Evolutionary conservation across 2,329 filamentous ascomycete species (phyloP), one percentile per base, ranked within the genome.

Genomic region (Chaetothyriales sp.): DNA sequence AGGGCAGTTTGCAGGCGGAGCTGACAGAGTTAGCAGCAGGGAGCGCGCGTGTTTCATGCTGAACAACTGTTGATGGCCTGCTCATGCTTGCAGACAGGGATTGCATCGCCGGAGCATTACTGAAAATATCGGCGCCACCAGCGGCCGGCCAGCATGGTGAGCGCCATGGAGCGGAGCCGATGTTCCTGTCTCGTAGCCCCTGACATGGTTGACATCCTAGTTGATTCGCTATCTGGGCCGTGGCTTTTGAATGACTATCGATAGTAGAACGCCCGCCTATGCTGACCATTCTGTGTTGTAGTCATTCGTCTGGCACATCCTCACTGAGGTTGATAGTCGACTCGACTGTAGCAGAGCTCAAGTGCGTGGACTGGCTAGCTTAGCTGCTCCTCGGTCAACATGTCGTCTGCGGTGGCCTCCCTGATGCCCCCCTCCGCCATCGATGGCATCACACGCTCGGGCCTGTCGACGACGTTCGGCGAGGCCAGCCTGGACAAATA

Each of bases 341-440:
- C 10, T 10, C 10, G 10, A 15, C 10, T 39, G 32, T 39, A 39
- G 32, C 32, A 39, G 32, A 15, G 28, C 32, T 15, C 32, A 39
- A 39, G 2, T 2, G 32, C 3, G 10, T 15, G 4, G 9, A 2
- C 10, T 15, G 32, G 32, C 2, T 39, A 10, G 7, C 12, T 39
- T 39, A 9, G 32, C 32, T 39, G 32, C 10, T 15, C 10, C 32
- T 39, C 3, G 32, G 32, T 15, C 15, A 12, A 15, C 61, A 77
- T 73, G 73, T 72, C 76, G 70, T 79, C 74, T 67, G 74, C 75
- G 63, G 73, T 79, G 66, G 75, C 75, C 68, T 72, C 73, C 63
- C 69, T 78, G 52, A 78, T 76, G 62, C 70, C 74, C 73, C 74
- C 77, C 58, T 72, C 76, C 70, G 72, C 75, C 71, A 72, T 77